These are phyloP conservation scores for Hypoxylon trugodes DNA, from an alignment of 495 filamentous ascomycete species.

Conservation along the genomic window DNA sequence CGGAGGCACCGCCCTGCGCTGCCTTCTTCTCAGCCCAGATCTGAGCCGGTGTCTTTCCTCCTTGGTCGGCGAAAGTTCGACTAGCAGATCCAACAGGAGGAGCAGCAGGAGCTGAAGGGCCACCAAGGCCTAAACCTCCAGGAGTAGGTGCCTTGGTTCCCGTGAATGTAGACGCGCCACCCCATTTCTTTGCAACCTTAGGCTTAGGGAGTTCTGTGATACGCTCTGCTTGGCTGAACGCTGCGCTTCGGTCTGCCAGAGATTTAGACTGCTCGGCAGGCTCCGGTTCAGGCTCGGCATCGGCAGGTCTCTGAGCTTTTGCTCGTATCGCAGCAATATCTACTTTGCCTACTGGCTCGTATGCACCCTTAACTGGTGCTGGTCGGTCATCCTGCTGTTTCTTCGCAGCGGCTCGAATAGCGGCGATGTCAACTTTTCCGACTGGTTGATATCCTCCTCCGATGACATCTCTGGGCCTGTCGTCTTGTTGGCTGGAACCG, in stretches of 20 bases:
- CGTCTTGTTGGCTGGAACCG: conserved; percentile 45
- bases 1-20: conserved; percentile 68
- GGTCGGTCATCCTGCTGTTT: conserved; percentile 78
- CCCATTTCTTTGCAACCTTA: conserved; percentile 89
- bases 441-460: conserved; percentile 94
- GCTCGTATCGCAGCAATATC: conserved; percentile 93
- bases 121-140: conserved; percentile 64
- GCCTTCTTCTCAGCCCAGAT: conserved; percentile 97
- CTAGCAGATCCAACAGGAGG: conserved; percentile 80
- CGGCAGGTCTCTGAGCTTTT: conserved; percentile 72
- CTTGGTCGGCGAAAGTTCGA: conserved; percentile 91
- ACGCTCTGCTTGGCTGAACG: conserved; percentile 75
- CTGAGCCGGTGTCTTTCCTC: conserved; percentile 95
- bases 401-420: conserved; percentile 80
- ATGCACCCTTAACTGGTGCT: conserved; percentile 84
- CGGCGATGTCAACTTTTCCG: conserved; percentile 95
- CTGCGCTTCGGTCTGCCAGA: conserved; percentile 72
- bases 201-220: conserved; percentile 91
- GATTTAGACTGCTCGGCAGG: conserved; percentile 60
- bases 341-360: conserved; percentile 92
- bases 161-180: conserved; percentile 71
- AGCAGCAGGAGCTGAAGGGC: conserved; percentile 56
- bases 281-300: conserved; percentile 50
- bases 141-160: conserved; percentile 91
- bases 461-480: conserved; percentile 70